Base-by-base conservation (phyloP, 2,329 filamentous ascomycete genomes). In the Xylaria sp. region DNA sequence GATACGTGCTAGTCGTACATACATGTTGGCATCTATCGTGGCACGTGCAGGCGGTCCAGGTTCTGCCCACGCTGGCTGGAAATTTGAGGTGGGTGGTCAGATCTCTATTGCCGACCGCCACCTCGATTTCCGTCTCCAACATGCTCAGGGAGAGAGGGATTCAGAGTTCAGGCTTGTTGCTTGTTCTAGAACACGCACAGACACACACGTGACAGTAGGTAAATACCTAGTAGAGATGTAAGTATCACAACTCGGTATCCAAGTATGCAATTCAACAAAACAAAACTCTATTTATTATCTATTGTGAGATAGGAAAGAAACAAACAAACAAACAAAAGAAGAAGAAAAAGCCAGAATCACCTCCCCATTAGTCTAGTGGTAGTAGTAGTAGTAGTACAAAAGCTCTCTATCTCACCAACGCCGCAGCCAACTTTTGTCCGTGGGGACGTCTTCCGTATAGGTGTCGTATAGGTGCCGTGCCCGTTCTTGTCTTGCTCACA, bases 381-480 rank as follows among this genome's bases (percentile, higher is more conserved):
- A n/a, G 5, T n/a, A n/a, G n/a, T n/a, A n/a, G n/a, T n/a, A n/a
- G n/a, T n/a, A n/a, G n/a, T n/a, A n/a, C n/a, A n/a, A 44, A 2
- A 13, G n/a, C 44, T 29, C 21, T 47, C 40, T 29, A 37, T 44
- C 37, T 58, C 23, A 58, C 55, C 13, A 58, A 58, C 54, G 37
- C 53, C 53, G 53, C 54, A 25, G 55, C 55, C 54, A 42, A 6
- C 32, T 35, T 23, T 44, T 23, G 47, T 68, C 58, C 44, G 58
- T 59, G 66, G 40, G 42, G 32, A 62, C 58, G 5, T 32, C 57
- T 29, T 42, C 60, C 25, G 53, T n/a, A 42, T 64, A 65, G 21
- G 9, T 25, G 16, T 12, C 37, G 37, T 13, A 51, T 64, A 60
- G 21, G 9, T 25, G 27, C 13, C 27, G 23, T 23, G 27, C 29